Percentiles rank a stretch among this genome's conserved stretches.
phyloP scores from a whole-genome alignment of 371 early-diverging fungal genomes.

The Rhizopus arrhizus region DNA sequence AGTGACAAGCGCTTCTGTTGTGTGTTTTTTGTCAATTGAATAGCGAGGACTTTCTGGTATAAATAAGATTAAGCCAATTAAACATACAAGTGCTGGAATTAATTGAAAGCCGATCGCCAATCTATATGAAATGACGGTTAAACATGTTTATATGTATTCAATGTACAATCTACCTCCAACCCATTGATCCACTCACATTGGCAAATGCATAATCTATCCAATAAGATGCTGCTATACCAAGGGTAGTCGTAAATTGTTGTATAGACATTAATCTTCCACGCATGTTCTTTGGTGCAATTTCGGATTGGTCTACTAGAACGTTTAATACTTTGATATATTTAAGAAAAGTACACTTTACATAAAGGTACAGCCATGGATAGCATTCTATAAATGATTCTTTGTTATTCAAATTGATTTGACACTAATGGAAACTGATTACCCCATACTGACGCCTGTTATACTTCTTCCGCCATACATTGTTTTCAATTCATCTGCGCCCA shows the following conservation, averaged over 20 bases:
- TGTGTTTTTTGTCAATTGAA: slow-evolving; percentile 55
- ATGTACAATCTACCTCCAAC: slow-evolving; percentile 56
- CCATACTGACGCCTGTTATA: slow-evolving; percentile 83
- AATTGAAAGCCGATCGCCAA: slow-evolving; percentile 46
- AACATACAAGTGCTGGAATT: slow-evolving; percentile 37
- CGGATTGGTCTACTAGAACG: slow-evolving; percentile 70
- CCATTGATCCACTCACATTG: slow-evolving; percentile 28
- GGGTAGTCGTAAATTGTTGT: slow-evolving; percentile 88
- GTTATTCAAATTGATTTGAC: too few species aligned
- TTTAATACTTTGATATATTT: neutral
- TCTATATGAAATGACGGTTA: slow-evolving; percentile 13
- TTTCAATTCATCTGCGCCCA: slow-evolving; percentile 52
- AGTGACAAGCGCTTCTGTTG: slow-evolving; percentile 54
- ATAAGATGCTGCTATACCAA: slow-evolving; percentile 49
- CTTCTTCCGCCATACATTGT: slow-evolving; percentile 76
- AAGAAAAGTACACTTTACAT: slow-evolving; percentile 44
- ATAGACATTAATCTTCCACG: slow-evolving; percentile 87
- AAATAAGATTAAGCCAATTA: slow-evolving; percentile 28
- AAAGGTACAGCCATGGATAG: slow-evolving; percentile 86
- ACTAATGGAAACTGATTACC: slow-evolving; percentile 45
- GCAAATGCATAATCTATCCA: slow-evolving; percentile 46
- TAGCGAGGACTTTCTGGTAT: slow-evolving; percentile 67
- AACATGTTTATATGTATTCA: neutral
- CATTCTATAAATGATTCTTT: slow-evolving; percentile 40
- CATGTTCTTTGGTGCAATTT: slow-evolving; percentile 82